Evolutionary conservation across 768 basidiomycete species (phyloP).

Genomic region (Boletus vinaceobasis): DNA sequence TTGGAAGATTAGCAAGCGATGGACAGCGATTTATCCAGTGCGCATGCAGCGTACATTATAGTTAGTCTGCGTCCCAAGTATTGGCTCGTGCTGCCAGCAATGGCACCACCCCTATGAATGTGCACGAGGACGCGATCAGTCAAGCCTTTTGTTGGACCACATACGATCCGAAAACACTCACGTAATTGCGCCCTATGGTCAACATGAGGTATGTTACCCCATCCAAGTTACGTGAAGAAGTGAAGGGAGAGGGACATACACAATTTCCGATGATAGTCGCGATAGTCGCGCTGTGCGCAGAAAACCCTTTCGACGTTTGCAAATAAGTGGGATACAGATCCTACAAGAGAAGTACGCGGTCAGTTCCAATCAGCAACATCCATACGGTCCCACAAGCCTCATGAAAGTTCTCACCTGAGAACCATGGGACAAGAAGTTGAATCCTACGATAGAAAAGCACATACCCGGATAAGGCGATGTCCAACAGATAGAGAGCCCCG

Average conservation of each 20-base stretch:
- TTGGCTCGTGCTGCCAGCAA: slow-evolving; percentile 73
- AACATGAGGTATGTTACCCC: neutral
- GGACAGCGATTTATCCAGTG: neutral
- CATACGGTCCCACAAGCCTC: neutral
- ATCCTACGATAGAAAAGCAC: slow-evolving; percentile 38
- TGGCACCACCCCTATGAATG: slow-evolving; percentile 51
- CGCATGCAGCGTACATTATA: slow-evolving; percentile 42
- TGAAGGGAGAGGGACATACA: slow-evolving; percentile 32
- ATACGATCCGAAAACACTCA: slow-evolving; percentile 22
- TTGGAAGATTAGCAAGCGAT: neutral
- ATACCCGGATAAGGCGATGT: neutral
- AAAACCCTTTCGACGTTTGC: slow-evolving; percentile 57
- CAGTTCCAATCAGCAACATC: neutral
- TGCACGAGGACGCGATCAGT: neutral
- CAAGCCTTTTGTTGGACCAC: slow-evolving; percentile 4
- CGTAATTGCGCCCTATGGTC: slow-evolving; percentile 41
- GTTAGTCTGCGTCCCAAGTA: slow-evolving; percentile 82
- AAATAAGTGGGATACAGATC: slow-evolving; percentile 84
- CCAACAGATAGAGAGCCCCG: neutral
- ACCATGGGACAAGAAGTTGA: slow-evolving; percentile 78
- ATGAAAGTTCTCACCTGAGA: slow-evolving; percentile 44
- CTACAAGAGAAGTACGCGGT: slow-evolving; percentile 23
- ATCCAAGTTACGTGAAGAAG: neutral
- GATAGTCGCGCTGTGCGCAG: slow-evolving; percentile 53
- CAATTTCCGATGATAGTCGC: slow-evolving; percentile 83